Conservation (phyloP, 805 yeast species). For the Nakazawaea anatomiae region DNA sequence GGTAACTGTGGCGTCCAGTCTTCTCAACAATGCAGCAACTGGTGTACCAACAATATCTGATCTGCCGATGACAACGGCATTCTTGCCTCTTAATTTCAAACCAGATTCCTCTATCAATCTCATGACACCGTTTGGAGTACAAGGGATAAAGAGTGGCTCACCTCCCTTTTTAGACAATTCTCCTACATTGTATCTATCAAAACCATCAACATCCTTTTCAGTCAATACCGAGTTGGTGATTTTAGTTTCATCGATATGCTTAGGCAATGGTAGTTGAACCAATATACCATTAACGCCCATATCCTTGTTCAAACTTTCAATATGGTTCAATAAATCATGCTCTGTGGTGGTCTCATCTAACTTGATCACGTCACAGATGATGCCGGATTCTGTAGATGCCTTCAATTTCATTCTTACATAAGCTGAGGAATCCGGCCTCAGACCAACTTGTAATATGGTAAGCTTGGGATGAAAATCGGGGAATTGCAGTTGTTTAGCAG, state of each 20-base stretch:
- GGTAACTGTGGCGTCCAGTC: conserved; percentile 84
- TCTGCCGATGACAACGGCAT: conserved; percentile 89
- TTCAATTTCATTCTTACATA: conserved; percentile 89
- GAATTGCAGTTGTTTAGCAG: conserved; percentile 31
- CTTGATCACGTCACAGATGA: conserved; percentile 59
- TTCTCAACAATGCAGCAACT: conserved; percentile 74
- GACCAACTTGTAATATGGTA: conserved; percentile 86
- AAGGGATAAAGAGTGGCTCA: conserved; percentile 75
- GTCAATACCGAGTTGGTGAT: conserved; percentile 79
- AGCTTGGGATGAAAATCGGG: conserved; percentile 66
- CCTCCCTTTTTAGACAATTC: conserved; percentile 88
- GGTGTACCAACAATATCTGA: conserved; percentile 97
- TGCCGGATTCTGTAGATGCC: conserved; percentile 82
- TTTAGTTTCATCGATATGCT: conserved; percentile 66
- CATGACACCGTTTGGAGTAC: conserved; percentile 94
- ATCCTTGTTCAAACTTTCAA: conserved; percentile 66
- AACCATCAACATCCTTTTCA: conserved; percentile 93
- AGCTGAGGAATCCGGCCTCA: conserved; percentile 83
- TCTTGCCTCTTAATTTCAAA: conserved; percentile 65
- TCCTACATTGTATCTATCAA: conserved; percentile 83
- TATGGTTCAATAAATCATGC: conserved; percentile 49
- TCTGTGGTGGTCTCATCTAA: conserved; percentile 60
- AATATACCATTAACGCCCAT: conserved; percentile 77
- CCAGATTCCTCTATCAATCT: conserved; percentile 68
- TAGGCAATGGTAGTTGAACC: conserved; percentile 87